Evolutionary conservation across 805 yeast genomes (phyloP).

Genomic region (Zygosaccharomyces rouxii): DNA sequence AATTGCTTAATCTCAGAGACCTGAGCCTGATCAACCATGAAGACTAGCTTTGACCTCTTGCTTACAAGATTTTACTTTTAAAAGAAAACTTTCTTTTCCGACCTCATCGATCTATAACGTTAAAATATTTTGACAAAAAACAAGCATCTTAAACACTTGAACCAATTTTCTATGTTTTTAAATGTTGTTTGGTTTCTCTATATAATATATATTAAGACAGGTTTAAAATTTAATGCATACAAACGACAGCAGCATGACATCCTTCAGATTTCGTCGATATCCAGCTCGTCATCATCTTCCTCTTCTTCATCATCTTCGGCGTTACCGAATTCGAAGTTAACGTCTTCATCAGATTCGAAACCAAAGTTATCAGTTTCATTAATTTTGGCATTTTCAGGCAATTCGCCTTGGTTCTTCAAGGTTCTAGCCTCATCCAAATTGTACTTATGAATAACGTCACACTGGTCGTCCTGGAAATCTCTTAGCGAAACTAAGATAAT

Average conservation of each 20-base stretch:
- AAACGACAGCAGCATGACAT: constrained; percentile 1
- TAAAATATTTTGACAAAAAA: not conserved
- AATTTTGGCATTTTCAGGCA: constrained; percentile 95
- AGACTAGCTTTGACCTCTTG: too few relatives aligned
- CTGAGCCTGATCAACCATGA: not conserved
- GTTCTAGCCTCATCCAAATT: constrained; percentile 98
- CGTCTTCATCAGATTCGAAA: constrained; percentile 94
- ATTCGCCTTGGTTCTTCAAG: constrained; percentile 90
- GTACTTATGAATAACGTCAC: constrained; percentile 96
- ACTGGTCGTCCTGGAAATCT: constrained; percentile 97
- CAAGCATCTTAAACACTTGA: not conserved
- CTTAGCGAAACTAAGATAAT: constrained; percentile 91
- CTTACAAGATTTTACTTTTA: not conserved
- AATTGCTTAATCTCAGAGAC: constrained; percentile 7
- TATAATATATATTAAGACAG: not conserved
- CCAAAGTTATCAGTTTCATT: constrained; percentile 97
- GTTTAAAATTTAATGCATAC: constrained; percentile 2
- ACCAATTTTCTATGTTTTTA: not conserved
- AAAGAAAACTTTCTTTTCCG: not conserved
- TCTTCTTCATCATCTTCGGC: constrained; percentile 78
- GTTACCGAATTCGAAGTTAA: constrained; percentile 96
- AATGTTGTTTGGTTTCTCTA: not conserved
- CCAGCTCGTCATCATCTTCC: constrained; percentile 58
- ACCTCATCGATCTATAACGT: not conserved
- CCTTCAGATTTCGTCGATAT: constrained; percentile 86